A percentile compares a stretch with the other conserved stretches of the same genome.
Conservation (phyloP, 2,329 filamentous ascomycete genomes). For the Exophiala aquamarina region DNA sequence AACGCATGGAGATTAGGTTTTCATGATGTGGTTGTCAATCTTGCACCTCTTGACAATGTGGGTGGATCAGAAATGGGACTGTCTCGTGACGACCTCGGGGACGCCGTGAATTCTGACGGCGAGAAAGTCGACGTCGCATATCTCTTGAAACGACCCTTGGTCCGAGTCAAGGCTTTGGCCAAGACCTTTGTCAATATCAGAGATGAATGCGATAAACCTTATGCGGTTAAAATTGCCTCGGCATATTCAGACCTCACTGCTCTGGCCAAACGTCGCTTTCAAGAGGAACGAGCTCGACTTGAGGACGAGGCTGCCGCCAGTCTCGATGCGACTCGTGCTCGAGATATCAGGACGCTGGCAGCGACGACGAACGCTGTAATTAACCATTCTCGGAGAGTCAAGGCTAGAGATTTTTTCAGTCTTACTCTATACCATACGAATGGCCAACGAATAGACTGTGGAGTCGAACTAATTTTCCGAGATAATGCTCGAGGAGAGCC, state of each 20-base stretch:
- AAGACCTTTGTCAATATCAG: slow-evolving; percentile 72
- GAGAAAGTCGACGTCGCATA: slow-evolving; percentile 94
- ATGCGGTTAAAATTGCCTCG: slow-evolving; percentile 59
- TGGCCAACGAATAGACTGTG: slow-evolving; percentile 85
- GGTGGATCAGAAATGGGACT: slow-evolving; percentile 51
- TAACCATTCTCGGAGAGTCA: slow-evolving; percentile 76
- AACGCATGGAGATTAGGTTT: slow-evolving; percentile 90
- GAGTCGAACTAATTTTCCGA: slow-evolving; percentile 80
- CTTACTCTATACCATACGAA: slow-evolving; percentile 83
- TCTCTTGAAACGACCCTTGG: slow-evolving; percentile 82
- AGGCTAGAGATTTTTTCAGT: slow-evolving; percentile 85
- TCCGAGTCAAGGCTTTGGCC: slow-evolving; percentile 81
- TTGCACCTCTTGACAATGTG: slow-evolving; percentile 71
- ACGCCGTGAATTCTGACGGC: slow-evolving; percentile 69
- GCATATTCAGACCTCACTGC: slow-evolving; percentile 72
- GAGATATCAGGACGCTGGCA: slow-evolving; percentile 75
- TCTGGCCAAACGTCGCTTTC: slow-evolving; percentile 71
- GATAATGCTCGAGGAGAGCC: slow-evolving; percentile 71
- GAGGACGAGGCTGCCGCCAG: slow-evolving; percentile 83
- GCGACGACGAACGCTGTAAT: slow-evolving; percentile 69
- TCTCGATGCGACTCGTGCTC: slow-evolving; percentile 77
- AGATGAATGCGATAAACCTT: slow-evolving; percentile 37
- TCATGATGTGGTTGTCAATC: slow-evolving; percentile 89
- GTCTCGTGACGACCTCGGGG: slow-evolving; percentile 59
- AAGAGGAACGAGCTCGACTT: slow-evolving; percentile 70